Evolutionary conservation across 2,329 filamentous ascomycete species (phyloP).

Genomic region (Tolypocladium ophioglossoides): DNA sequence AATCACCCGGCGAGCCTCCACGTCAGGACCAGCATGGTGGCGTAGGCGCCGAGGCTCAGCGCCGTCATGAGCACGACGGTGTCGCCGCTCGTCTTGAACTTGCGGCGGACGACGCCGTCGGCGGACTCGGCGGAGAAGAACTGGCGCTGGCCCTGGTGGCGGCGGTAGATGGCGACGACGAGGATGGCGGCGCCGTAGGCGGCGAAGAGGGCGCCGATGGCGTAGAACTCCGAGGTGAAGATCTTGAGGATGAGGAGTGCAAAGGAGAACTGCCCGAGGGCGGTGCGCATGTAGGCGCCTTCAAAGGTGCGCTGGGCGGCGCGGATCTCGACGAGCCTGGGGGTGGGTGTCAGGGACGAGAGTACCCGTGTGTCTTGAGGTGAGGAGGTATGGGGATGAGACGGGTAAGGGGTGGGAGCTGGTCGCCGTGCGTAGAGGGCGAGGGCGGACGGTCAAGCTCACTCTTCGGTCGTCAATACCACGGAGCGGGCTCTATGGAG

Average conservation of each 20-base stretch:
- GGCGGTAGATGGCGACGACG: conserved; percentile 71
- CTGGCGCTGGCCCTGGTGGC: conserved; percentile 85
- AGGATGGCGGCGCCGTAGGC: conserved; percentile 81
- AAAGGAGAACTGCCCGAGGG: conserved; percentile 90
- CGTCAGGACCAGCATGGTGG: conserved; percentile 45
- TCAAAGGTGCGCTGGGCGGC: conserved; percentile 95
- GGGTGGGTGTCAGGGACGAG: neutral
- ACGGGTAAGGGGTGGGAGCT: conserved; percentile 6
- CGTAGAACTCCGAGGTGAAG: conserved; percentile 93
- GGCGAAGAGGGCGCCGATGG: conserved; percentile 91
- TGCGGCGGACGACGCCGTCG: conserved; percentile 29
- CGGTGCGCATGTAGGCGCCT: conserved; percentile 91
- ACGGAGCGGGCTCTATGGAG: conserved; percentile 77
- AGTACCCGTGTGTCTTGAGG: neutral
- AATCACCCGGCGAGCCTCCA: conserved; percentile 28
- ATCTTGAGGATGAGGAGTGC: conserved; percentile 84
- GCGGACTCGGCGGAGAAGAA: conserved; percentile 56
- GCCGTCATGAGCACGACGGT: conserved; percentile 47
- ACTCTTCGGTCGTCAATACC: conserved; percentile 69
- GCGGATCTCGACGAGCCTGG: conserved; percentile 77
- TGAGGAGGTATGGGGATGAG: neutral
- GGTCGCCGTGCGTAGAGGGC: neutral
- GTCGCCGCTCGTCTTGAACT: conserved; percentile 54
- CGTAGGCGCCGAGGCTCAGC: conserved; percentile 47
- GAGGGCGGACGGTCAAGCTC: conserved; percentile 16